Evolutionary conservation across 768 basidiomycete species (phyloP).

Genomic region (Trametes meyenii): DNA sequence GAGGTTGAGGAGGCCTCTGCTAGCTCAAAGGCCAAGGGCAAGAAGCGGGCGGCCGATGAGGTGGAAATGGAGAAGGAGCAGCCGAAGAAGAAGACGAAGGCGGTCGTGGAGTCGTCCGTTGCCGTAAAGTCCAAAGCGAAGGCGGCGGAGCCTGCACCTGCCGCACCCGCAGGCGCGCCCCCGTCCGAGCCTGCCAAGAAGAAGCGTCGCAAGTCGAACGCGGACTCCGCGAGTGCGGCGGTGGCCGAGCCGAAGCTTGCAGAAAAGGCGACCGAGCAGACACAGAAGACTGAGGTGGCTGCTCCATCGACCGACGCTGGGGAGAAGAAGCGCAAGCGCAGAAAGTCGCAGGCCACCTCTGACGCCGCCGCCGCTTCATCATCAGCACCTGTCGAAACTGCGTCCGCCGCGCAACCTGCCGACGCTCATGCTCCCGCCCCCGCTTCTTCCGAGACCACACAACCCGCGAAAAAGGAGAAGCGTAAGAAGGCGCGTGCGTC

Average conservation of each 20-base stretch:
- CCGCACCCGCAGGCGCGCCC: slow-evolving; percentile 22
- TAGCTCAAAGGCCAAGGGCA: slow-evolving; percentile 28
- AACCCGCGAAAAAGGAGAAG: slow-evolving; percentile 24
- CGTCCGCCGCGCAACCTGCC: neutral
- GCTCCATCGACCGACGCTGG: neutral
- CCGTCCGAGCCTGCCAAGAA: slow-evolving; percentile 19
- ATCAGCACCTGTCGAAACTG: neutral
- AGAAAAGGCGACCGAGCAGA: neutral
- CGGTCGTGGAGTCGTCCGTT: slow-evolving; percentile 24
- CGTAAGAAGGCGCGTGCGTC: slow-evolving; percentile 22
- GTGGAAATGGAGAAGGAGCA: slow-evolving; percentile 38
- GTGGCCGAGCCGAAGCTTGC: neutral
- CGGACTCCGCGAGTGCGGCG: neutral
- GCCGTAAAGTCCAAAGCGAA: slow-evolving; percentile 27
- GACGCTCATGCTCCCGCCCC: slow-evolving; percentile 3
- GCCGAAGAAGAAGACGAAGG: slow-evolving; percentile 31
- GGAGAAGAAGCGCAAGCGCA: slow-evolving; percentile 29
- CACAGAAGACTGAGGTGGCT: neutral
- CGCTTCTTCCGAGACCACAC: neutral
- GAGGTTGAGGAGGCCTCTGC: slow-evolving; percentile 18
- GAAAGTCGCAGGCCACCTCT: slow-evolving; percentile 13
- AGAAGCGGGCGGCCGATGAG: slow-evolving; percentile 34
- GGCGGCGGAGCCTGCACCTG: slow-evolving; percentile 31
- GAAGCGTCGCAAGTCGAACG: slow-evolving; percentile 22
- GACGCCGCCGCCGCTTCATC: neutral